A percentile compares a stretch with the other conserved stretches of the same genome.
Evolutionary conservation across 768 basidiomycete genomes (phyloP).

Genomic region (Artomyces pyxidatus): DNA sequence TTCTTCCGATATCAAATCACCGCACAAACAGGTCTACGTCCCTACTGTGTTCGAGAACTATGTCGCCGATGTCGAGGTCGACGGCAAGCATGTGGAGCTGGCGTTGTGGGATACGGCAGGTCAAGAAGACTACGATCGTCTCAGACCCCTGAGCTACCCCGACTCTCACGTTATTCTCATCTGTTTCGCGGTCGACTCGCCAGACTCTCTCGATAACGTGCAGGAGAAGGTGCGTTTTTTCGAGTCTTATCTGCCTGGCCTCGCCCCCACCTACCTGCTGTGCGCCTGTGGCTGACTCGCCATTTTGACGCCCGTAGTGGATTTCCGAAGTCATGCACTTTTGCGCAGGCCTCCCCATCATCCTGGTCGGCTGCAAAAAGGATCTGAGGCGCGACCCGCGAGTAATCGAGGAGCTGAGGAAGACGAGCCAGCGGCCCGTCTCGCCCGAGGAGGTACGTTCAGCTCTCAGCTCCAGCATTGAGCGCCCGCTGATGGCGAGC

Average conservation of each 20-base stretch:
- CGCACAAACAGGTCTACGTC: conserved; percentile 80
- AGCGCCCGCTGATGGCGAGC: not conserved
- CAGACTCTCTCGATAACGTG: conserved; percentile 98
- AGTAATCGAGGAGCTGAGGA: conserved; percentile 89
- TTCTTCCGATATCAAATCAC: conserved; percentile 2
- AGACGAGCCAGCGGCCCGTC: conserved; percentile 92
- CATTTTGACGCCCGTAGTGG: conserved; percentile 53
- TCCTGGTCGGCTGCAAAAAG: conserved; percentile 99
- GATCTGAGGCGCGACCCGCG: conserved; percentile 90
- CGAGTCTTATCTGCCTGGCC: not conserved
- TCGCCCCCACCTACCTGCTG: not conserved
- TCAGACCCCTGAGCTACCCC: conserved; percentile 94
- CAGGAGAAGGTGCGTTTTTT: conserved; percentile 85
- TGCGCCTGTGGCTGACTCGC: conserved; percentile 1
- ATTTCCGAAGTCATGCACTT: conserved; percentile 98
- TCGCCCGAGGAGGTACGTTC: conserved; percentile 78
- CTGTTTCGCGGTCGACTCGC: conserved; percentile 97
- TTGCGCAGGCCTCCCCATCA: conserved; percentile 88
- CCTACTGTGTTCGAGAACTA: conserved; percentile 99
- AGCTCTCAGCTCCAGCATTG: not conserved
- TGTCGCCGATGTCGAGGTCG: conserved; percentile 97
- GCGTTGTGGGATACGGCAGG: conserved; percentile 99
- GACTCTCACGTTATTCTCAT: conserved; percentile 99
- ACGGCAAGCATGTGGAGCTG: conserved; percentile 96
- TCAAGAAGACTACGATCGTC: conserved; percentile 98